Evolutionary conservation across 2,329 filamentous ascomycete species (phyloP), one percentile per base, ranked within the genome.

Genomic region (Tolypocladium endophyticum): DNA sequence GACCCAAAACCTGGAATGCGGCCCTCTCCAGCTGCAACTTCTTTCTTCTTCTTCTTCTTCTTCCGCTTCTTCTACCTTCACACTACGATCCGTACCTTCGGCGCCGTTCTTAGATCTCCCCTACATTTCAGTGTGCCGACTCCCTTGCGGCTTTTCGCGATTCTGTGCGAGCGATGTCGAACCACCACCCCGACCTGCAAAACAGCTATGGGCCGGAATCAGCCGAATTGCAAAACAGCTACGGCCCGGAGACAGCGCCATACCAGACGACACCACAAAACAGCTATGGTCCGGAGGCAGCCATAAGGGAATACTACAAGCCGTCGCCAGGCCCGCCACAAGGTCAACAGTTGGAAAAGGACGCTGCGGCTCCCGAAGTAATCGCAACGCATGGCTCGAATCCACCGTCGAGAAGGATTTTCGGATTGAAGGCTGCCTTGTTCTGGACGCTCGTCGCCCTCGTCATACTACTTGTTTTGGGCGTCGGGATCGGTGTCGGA

Each of bases 181-280:
- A 52, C 20, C 25, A 18, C 16, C n/a, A n/a, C n/a, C 14, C 16
- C 18, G 55, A 14, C 23, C 56, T 50, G 43, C 28, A 52, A 25
- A 35, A 58, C 56, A 58, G 56, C 41, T 58, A 50, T 43, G 56
- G 43, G 6, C 56, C 43, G 16, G 56, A 58, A n/a, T n/a, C n/a
- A n/a, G 6, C 16, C 18, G 55, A 14, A 14, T 43, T 50, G 43
- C 28, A 52, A 25, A 35, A 58, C 56, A 58, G 56, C 41, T 58
- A 50, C 33, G 56, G 43, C 14, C 56, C 43, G 16, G 56, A 58
- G 28, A 43, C 35, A n/a, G 30, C 41, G 12, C 56, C 56, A 12
- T 58, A 58, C 43, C 56, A 58, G 43, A 18, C 28, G 12, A 12
- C 30, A 3, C n/a, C n/a, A n/a, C 28, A 52, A 25, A 35, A 58